Evolutionary conservation across 345 rosid species (phyloP).

Genomic region (Heritiera littoralis): DNA sequence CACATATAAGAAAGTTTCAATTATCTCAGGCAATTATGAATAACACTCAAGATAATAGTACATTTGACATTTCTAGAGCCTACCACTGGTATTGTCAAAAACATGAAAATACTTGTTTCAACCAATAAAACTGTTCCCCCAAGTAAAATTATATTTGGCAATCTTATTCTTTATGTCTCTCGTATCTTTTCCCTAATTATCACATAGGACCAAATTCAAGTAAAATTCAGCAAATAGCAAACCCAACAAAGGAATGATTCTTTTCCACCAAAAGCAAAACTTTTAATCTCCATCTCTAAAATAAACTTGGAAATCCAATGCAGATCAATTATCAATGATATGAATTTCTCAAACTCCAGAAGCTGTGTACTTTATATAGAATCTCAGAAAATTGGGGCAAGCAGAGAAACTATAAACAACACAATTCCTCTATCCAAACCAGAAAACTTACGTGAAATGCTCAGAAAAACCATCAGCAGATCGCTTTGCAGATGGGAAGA

Average conservation of each 20-base stretch:
- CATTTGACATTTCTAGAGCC: background rate
- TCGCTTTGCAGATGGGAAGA: conserved; percentile 81
- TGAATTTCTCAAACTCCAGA: background rate
- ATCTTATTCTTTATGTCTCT: background rate
- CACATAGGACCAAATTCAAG: background rate
- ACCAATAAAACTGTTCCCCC: background rate
- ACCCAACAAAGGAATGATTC: background rate
- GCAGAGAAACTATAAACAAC: background rate
- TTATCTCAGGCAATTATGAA: background rate
- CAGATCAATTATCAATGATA: background rate
- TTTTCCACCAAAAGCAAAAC: background rate
- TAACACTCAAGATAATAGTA: background rate
- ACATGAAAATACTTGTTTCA: background rate
- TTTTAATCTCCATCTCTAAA: background rate
- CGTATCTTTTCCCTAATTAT: background rate
- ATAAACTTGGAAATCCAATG: background rate
- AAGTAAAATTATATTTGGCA: background rate
- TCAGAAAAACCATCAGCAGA: conserved; percentile 87
- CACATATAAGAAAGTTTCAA: background rate
- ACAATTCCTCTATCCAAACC: background rate
- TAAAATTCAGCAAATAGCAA: background rate
- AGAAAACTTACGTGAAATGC: conserved; percentile 82
- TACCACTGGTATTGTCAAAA: background rate
- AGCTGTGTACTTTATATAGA: background rate
- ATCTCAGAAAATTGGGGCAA: conserved; percentile 9